phyloP scores from a whole-genome alignment of 179 eudicot species.

The Drosera spatulata region DNA sequence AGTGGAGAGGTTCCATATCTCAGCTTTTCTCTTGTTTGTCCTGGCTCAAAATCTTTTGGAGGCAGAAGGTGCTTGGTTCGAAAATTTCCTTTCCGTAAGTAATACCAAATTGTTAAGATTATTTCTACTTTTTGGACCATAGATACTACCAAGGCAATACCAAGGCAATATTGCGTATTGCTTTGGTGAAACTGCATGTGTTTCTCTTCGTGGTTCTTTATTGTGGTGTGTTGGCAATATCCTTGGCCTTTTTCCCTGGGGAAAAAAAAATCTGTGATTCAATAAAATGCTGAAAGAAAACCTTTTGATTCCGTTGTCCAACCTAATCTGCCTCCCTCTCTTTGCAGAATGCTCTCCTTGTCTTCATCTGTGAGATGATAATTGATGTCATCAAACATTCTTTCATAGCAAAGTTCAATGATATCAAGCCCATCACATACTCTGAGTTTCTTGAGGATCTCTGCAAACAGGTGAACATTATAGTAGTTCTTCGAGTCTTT shows the following conservation, averaged over 20 bases:
- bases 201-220: too few relatives aligned
- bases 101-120: background rate
- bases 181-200: background rate
- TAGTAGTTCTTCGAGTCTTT: too few relatives aligned
- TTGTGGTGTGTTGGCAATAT: too few relatives aligned
- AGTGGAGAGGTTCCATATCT: slow-evolving; percentile 89
- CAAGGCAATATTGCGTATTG: too few relatives aligned
- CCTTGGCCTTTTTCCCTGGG: too few relatives aligned
- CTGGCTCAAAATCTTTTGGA: slow-evolving; percentile 92
- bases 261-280: background rate
- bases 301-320: background rate
- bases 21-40: slow-evolving; percentile 81
- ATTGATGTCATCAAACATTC: slow-evolving; percentile 92
- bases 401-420: slow-evolving; percentile 88
- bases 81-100: slow-evolving; percentile 75
- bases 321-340: background rate
- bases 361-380: slow-evolving; percentile 66
- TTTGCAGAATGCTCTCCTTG: slow-evolving; percentile 86
- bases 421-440: slow-evolving; percentile 75
- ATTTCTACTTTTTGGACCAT: too few relatives aligned
- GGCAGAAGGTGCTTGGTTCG: slow-evolving; percentile 96
- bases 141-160: too few relatives aligned
- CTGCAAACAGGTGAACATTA: slow-evolving; percentile 74
- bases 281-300: background rate
- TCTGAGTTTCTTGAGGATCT: slow-evolving; percentile 98